phyloP scores from a whole-genome alignment of 1,139 yeast species.

The Saccharomyces hybrid region DNA sequence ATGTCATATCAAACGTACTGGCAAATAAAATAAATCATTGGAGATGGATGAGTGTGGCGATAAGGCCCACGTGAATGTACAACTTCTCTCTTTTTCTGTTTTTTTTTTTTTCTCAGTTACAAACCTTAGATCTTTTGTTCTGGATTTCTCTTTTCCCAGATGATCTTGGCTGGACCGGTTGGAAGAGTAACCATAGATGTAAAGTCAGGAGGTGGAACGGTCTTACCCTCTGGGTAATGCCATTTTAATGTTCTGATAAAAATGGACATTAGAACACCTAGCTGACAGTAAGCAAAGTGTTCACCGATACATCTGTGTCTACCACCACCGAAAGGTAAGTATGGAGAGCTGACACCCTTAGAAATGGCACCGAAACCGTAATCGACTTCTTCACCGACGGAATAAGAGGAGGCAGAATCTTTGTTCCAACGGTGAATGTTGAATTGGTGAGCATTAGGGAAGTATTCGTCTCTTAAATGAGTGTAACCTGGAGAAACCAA shows the following conservation, averaged over 20 bases:
- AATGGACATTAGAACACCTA: conserved; percentile 76
- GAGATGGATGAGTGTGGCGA: neutral
- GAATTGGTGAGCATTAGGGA: conserved; percentile 63
- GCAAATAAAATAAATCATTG: neutral
- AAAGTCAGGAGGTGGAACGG: conserved; percentile 74
- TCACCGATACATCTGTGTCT: conserved; percentile 99
- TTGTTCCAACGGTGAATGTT: conserved; percentile 88
- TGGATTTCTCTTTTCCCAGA: conserved; percentile 59
- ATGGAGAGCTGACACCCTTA: conserved; percentile 93
- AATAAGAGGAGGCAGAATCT: conserved; percentile 36
- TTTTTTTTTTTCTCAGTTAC: neutral
- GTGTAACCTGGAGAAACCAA: conserved; percentile 93
- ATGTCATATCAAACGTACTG: neutral
- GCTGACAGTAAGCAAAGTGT: conserved; percentile 92
- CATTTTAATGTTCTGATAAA: conserved; percentile 73
- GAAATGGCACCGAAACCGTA: conserved; percentile 95
- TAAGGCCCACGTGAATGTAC: neutral
- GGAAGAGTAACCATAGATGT: conserved; percentile 94
- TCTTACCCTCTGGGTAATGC: conserved; percentile 47
- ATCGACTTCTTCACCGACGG: conserved; percentile 55
- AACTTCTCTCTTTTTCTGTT: neutral
- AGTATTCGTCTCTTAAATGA: conserved; percentile 65
- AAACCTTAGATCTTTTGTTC: conserved; percentile 13
- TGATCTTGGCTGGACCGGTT: conserved; percentile 63
- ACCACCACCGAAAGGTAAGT: conserved; percentile 98